Conservation (phyloP, 2,329 filamentous ascomycete species). For the Phialocephala sp. region DNA sequence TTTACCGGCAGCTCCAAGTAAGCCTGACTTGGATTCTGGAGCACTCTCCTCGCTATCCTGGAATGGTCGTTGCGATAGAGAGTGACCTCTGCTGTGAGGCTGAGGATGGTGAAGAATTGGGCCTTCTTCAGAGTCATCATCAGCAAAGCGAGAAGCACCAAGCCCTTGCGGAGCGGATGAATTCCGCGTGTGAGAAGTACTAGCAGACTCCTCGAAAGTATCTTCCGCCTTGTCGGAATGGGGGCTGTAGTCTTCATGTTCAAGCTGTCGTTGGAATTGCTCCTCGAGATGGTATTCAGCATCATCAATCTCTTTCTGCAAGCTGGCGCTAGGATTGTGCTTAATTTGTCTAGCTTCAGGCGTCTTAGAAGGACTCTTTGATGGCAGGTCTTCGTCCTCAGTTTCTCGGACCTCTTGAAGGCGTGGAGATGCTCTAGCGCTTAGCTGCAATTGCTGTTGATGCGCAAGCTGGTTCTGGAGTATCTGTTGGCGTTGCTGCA, state of each 20-base stretch:
- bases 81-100: constrained; percentile 76
- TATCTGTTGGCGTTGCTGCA: constrained; percentile 55
- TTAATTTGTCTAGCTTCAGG: constrained; percentile 64
- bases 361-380: constrained; percentile 59
- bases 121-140: constrained; percentile 54
- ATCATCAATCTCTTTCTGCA: constrained; percentile 85
- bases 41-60: constrained; percentile 57
- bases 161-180: constrained; percentile 36
- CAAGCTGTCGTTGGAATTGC: constrained; percentile 77
- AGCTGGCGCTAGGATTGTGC: constrained; percentile 76
- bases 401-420: constrained; percentile 77
- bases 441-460: constrained; percentile 47
- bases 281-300: constrained; percentile 86
- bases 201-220: constrained; percentile 29
- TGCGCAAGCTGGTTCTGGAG: constrained; percentile 57
- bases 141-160: constrained; percentile 52
- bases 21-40: constrained; percentile 32
- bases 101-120: constrained; percentile 72
- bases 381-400: constrained; percentile 62
- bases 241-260: constrained; percentile 78
- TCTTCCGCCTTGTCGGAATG: constrained; percentile 49
- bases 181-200: constrained; percentile 31
- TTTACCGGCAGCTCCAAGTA: constrained; percentile 35
- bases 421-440: constrained; percentile 61
- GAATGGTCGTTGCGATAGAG: constrained; percentile 70